Evolutionary conservation across 331 rosid genomes (phyloP).

Genomic region (Acacia concinna): DNA sequence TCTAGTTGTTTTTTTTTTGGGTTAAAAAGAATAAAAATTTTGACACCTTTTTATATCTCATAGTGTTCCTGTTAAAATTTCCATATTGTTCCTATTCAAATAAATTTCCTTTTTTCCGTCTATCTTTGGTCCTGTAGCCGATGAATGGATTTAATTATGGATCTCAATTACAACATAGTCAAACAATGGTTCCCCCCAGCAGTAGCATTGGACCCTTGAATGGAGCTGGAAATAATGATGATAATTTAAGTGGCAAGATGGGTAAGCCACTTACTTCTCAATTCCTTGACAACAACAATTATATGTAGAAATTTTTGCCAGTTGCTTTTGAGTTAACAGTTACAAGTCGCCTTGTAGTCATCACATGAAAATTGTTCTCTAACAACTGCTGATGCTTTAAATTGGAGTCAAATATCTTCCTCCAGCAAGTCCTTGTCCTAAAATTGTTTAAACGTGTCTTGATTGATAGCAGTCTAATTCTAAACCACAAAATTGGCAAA

Average conservation of each 20-base stretch:
- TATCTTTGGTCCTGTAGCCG: conserved; percentile 49
- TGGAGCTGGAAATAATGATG: conserved; percentile 51
- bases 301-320: not conserved
- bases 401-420: conserved; percentile 5
- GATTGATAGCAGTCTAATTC: conserved; percentile 11
- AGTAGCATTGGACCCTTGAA: conserved; percentile 43
- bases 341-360: not conserved
- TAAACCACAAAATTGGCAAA: not conserved
- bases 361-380: not conserved
- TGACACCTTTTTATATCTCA: not conserved
- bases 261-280: conserved; percentile 45
- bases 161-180: conserved; percentile 58
- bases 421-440: not conserved
- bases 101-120: not conserved
- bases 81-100: not conserved
- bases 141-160: conserved; percentile 65
- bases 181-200: conserved; percentile 51
- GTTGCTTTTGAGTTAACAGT: conserved; percentile 2
- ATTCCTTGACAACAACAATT: conserved; percentile 9
- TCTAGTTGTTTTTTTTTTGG: not conserved
- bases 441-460: not conserved
- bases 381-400: not conserved
- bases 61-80: conserved; percentile 3
- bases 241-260: conserved; percentile 52
- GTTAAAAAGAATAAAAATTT: not conserved